Evolutionary conservation across 1,284 basidiomycete genomes (phyloP), one percentile per base, ranked within the genome.

Genomic region (Ustilago xerochloae): DNA sequence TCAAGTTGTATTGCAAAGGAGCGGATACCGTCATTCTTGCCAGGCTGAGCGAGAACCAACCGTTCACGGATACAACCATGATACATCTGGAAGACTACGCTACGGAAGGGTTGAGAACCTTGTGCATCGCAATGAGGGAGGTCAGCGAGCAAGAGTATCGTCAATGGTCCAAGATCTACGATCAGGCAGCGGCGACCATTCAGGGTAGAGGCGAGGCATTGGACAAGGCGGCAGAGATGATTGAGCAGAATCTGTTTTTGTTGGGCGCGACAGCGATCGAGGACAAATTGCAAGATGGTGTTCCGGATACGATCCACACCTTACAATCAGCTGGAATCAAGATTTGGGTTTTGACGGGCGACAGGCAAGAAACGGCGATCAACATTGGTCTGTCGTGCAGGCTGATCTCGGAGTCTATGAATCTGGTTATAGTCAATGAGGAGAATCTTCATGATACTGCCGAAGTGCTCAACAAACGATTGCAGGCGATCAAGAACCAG

Each of bases 331-430:
- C 96, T 28, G 97, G 97, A 0, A 98, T 99, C 86, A 98, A 98
- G 88, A 91, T 99, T 35, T 99, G 97, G 97, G 94, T 99, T 10
- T 86, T 99, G 50, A 99, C 97, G 1, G 97, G 97, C 2, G 97
- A 99, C 85, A 88, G 96, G 68, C 96, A 99, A 86, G 97, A 99
- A 86, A 99, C 97, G 2, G 97, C 97, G 13, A 98, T 99, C 86
- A 99, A 99, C 81, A 99, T 99, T 73, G 97, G 97, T 51, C 90
- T 99, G 88, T 95, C 93, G 2, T 99, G 96, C 87, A 90, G 94
- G 66, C 86, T 99, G 72, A 98, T 99, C 66, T 94, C 94, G 2
- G 97, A 99, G 86, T 94, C 93, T 15, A 99, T 99, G 97, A 98
- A 97, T 84, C 80, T 99, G 86, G 94, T 94, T 78, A 62, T 90